Conservation (phyloP, 805 yeast species). For the Hagleromyces aurorensis region DNA sequence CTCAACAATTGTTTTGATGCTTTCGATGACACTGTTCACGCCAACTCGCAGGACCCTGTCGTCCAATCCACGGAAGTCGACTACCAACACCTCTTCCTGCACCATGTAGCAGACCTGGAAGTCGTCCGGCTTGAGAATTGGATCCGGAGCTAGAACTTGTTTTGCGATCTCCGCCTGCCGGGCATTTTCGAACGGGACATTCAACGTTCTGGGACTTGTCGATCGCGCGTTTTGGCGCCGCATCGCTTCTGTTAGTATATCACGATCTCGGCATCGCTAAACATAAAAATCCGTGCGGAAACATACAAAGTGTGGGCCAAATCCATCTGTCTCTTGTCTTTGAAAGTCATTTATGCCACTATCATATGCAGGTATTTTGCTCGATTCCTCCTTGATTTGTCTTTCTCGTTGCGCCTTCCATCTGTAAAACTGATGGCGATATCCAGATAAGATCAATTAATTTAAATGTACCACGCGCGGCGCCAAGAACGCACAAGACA, state of each 20-base stretch:
- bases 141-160: constrained; percentile 64
- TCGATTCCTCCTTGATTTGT: too few relatives aligned
- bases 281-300: too few relatives aligned
- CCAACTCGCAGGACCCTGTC: constrained; percentile 80
- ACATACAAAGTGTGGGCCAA: constrained; percentile 18
- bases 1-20: constrained; percentile 67
- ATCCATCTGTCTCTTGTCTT: constrained; percentile 5
- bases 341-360: too few relatives aligned
- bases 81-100: constrained; percentile 33
- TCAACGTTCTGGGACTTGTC: constrained; percentile 38
- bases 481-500: too few relatives aligned
- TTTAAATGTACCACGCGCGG: too few relatives aligned
- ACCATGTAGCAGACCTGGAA: constrained; percentile 40
- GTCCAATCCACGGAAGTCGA: constrained; percentile 51
- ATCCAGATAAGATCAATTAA: too few relatives aligned
- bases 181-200: constrained; percentile 54
- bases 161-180: constrained; percentile 59
- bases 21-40: constrained; percentile 71
- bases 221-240: too few relatives aligned
- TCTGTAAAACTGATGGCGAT: too few relatives aligned
- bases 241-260: too few relatives aligned
- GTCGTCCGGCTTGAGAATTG: constrained; percentile 67
- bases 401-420: too few relatives aligned
- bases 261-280: too few relatives aligned
- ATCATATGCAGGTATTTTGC: too few relatives aligned